These are phyloP conservation scores for Bonia amplexicaulis DNA, from an alignment of 176 grass and related monocot genomes.

Conservation along the genomic window DNA sequence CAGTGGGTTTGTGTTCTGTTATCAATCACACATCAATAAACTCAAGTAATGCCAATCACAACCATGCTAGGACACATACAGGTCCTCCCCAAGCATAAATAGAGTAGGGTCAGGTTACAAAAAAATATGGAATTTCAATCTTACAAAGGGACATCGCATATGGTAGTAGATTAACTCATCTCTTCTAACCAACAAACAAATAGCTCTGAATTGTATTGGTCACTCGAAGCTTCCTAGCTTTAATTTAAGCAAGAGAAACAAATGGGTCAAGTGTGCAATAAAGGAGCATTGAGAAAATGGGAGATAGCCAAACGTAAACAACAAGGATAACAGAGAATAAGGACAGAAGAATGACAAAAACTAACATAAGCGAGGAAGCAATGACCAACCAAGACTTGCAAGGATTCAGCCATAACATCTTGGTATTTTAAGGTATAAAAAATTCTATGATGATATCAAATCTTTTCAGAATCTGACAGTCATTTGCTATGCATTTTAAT, in stretches of 20 bases:
- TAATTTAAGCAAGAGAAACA: background rate
- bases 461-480: background rate
- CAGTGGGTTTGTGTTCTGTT: too few relatives aligned
- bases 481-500: conserved; percentile 21
- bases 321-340: too few relatives aligned
- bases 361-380: background rate
- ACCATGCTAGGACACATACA: too few relatives aligned
- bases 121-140: background rate
- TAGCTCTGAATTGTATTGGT: background rate
- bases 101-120: background rate
- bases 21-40: too few relatives aligned
- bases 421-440: conserved; percentile 7
- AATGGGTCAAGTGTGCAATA: background rate
- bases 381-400: background rate
- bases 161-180: too few relatives aligned
- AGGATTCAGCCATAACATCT: background rate
- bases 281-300: too few relatives aligned
- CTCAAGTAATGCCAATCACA: too few relatives aligned
- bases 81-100: too few relatives aligned
- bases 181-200: background rate
- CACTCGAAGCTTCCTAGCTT: too few relatives aligned
- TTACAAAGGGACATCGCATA: background rate
- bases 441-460: background rate
- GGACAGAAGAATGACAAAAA: background rate
- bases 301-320: too few relatives aligned